These are phyloP conservation scores for Pseudonectria buxi DNA, from an alignment of 2,329 filamentous ascomycete genomes.

Conservation along the genomic window DNA sequence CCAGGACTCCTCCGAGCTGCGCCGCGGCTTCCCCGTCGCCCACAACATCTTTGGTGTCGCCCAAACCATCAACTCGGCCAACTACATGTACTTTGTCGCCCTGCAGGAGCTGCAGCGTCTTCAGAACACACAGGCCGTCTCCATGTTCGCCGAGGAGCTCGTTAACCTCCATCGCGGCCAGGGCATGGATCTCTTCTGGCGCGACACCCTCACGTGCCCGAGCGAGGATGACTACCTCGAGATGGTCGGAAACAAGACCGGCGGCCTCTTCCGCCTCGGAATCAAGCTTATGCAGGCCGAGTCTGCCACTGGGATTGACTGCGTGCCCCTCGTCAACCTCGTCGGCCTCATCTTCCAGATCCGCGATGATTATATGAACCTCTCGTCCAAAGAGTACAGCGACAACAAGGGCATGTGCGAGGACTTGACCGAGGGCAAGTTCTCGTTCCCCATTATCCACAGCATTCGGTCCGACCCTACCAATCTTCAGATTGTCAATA, in stretches of 20 bases:
- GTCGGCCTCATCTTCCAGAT: conserved; percentile 87
- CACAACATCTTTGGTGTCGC: conserved; percentile 79
- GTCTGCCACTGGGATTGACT: conserved; percentile 52
- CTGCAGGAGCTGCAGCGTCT: conserved; percentile 68
- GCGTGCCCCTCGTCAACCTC: conserved; percentile 76
- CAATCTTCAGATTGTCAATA: conserved; percentile 80
- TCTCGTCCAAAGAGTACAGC: conserved; percentile 67
- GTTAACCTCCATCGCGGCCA: conserved; percentile 80
- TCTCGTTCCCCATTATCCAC: conserved; percentile 93
- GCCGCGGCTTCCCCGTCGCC: conserved; percentile 73
- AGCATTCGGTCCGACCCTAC: conserved; percentile 70
- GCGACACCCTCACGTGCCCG: conserved; percentile 75
- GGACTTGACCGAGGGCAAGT: conserved; percentile 94
- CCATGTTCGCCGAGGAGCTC: conserved; percentile 75
- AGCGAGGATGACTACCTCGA: conserved; percentile 88
- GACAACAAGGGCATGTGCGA: conserved; percentile 91
- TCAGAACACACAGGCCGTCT: conserved; percentile 53
- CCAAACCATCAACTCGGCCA: conserved; percentile 85
- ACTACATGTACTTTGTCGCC: conserved; percentile 81
- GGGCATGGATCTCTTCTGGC: conserved; percentile 89
- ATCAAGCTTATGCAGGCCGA: conserved; percentile 86
- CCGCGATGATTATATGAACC: conserved; percentile 89
- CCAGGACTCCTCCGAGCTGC: conserved; percentile 70
- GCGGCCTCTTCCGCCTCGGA: conserved; percentile 75
- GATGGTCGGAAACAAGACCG: conserved; percentile 89